Evolutionary conservation across 352 stramenopile species (phyloP).

Genomic region (Salisapilia sapeloensis): DNA sequence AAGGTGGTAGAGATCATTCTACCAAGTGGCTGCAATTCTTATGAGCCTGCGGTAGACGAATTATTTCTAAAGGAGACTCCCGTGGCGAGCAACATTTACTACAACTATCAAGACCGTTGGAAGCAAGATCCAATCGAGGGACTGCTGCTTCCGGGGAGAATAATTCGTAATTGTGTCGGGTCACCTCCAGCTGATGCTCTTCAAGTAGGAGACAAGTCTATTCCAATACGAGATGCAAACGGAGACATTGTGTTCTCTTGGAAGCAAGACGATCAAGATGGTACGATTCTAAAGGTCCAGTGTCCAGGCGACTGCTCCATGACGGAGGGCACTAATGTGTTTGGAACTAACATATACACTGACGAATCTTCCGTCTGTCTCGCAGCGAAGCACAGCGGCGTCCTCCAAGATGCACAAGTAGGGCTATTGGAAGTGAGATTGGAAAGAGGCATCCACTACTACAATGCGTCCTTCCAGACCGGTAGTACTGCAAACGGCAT

Average conservation of each 20-base stretch:
- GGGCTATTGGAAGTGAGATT: conserved; percentile 67
- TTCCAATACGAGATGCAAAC: no score
- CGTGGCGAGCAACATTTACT: conserved; percentile 83
- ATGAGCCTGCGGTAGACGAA: conserved; percentile 85
- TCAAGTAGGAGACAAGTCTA: conserved; percentile 28
- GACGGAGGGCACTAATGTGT: conserved; percentile 11
- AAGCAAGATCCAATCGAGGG: conserved; percentile 19
- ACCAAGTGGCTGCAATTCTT: conserved; percentile 88
- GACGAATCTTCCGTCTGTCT: conserved; percentile 82
- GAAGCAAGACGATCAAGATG: conserved; percentile 80
- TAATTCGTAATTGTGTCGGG: conserved; percentile 85
- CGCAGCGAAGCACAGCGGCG: conserved; percentile 82
- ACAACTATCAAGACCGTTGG: conserved; percentile 69
- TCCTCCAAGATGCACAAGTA: conserved; percentile 19
- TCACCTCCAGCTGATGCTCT: conserved; percentile 72
- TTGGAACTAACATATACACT: conserved; percentile 65
- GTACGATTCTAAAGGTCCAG: conserved; percentile 69
- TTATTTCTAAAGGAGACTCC: conserved; percentile 64
- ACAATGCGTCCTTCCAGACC: conserved; percentile 3
- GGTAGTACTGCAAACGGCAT: conserved; percentile 40
- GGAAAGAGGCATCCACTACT: conserved; percentile 21
- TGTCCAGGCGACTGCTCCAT: conserved; percentile 49
- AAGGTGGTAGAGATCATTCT: conserved; percentile 68
- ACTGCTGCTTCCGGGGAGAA: conserved; percentile 31
- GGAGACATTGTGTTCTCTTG: conserved; percentile 26